Evolutionary conservation across 257 asterid species (phyloP), one percentile per base, ranked within the genome.

Genomic region (Knoxia roxburghii): DNA sequence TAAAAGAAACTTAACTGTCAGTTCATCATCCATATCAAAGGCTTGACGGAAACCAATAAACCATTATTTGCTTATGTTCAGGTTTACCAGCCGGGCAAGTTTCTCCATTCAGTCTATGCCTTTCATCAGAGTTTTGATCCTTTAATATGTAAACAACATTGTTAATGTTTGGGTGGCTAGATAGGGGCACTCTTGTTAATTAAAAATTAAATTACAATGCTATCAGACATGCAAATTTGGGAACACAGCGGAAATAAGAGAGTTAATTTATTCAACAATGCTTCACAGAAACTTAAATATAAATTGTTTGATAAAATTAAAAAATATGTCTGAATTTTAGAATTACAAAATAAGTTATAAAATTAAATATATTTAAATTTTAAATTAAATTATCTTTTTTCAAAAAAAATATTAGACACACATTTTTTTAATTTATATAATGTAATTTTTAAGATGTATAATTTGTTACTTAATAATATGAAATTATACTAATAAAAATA

Each of bases 21-120:
- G 27, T 20, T 59, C 17, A 59, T 33, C 46, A 33, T 59, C 27
- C 23, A 35, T 3, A 59, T 33, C 5, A n/a, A 59, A 33, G 17
- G 46, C 0, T 3, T 59, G 64, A 59, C 2, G 23, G n/a, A 26
- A 32, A 33, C 46, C 46, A 7, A 73, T 49, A 51, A 78, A 48
- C 81, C 94, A 75, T 82, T 73, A 78, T 78, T 87, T 20, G 59
- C 51, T 10, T n/a, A 20, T 5, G 24, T 53, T 20, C 61, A 64
- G 52, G 27, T 41, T 40, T 53, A 30, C 5, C 20, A 41, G 52
- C 66, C n/a, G 6, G 39, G 49, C 66, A 57, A 5, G 45, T 27
- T 12, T 68, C 26, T 57, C 52, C 43, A 20, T 40, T 21, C 48
- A 14, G 20, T 27, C 0, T 7, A 8, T 57, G 58, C 29, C 21